These are phyloP conservation scores for Stylosanthes scabra DNA, from an alignment of 331 rosid species.

Conservation along the genomic window DNA sequence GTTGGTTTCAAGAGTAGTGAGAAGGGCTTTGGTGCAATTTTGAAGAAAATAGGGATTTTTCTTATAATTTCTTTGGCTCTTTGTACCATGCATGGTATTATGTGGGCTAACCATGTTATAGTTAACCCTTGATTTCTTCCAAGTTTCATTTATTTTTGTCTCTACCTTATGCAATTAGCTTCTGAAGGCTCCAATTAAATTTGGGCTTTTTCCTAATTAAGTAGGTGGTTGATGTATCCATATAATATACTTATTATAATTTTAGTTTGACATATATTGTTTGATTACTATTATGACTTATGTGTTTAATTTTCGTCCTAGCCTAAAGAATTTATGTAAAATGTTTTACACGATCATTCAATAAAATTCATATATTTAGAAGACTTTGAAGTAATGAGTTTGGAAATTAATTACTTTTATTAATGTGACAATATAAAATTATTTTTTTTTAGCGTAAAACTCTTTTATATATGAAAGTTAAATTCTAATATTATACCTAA, in stretches of 20 bases:
- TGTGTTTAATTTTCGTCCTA: too few species aligned
- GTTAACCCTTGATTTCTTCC: conserved; percentile 35
- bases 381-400: too few species aligned
- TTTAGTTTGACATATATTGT: conserved; percentile 33
- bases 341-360: too few species aligned
- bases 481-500: too few species aligned
- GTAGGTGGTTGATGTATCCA: conserved; percentile 35
- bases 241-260: conserved; percentile 23
- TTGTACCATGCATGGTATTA: too few species aligned
- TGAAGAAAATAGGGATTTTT: conserved; percentile 77
- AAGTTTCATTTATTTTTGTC: conserved; percentile 34
- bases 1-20: conserved; percentile 59
- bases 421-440: too few species aligned
- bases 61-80: conserved; percentile 79
- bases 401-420: too few species aligned
- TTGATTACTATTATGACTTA: conserved; percentile 19
- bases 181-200: neutral
- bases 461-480: too few species aligned
- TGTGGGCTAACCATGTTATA: conserved; percentile 75
- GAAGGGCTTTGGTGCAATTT: conserved; percentile 49
- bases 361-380: too few species aligned
- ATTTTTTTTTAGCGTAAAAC: too few species aligned
- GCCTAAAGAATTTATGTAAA: too few species aligned
- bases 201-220: conserved; percentile 21
- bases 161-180: conserved; percentile 36